A percentile compares a stretch with the other conserved stretches of the same genome.
Conservation (phyloP, 805 yeast genomes). For the Tetrapisispora namnaoensis region DNA sequence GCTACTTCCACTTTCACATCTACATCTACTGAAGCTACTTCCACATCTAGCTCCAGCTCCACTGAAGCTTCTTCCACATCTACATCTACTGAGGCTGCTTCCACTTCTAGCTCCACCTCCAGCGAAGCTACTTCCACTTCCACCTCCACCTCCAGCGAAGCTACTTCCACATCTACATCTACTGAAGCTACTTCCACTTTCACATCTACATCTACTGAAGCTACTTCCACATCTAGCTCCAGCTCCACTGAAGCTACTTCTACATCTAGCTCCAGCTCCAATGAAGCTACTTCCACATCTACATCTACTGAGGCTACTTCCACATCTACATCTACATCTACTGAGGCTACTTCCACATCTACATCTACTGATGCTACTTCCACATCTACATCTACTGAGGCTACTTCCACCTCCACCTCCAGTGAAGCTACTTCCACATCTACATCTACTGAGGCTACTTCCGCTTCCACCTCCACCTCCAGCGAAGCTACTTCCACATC, state of each 20-base stretch:
- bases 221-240: neutral
- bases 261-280: neutral
- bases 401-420: neutral
- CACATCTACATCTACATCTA: conserved; percentile 1
- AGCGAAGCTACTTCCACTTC: conserved; percentile 1
- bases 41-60: too few species aligned
- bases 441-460: neutral
- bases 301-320: neutral
- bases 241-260: neutral
- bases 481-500: neutral
- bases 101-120: neutral
- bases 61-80: neutral
- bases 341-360: conserved; percentile 1
- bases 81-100: neutral
- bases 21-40: too few species aligned
- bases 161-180: neutral
- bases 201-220: neutral
- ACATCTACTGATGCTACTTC: conserved; percentile 1
- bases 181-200: neutral
- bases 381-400: neutral
- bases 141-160: neutral
- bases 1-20: too few species aligned
- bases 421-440: neutral
- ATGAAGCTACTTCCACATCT: neutral
- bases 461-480: neutral